These are phyloP conservation scores for Boletus insuetus DNA, from an alignment of 768 basidiomycete genomes.

Conservation along the genomic window DNA sequence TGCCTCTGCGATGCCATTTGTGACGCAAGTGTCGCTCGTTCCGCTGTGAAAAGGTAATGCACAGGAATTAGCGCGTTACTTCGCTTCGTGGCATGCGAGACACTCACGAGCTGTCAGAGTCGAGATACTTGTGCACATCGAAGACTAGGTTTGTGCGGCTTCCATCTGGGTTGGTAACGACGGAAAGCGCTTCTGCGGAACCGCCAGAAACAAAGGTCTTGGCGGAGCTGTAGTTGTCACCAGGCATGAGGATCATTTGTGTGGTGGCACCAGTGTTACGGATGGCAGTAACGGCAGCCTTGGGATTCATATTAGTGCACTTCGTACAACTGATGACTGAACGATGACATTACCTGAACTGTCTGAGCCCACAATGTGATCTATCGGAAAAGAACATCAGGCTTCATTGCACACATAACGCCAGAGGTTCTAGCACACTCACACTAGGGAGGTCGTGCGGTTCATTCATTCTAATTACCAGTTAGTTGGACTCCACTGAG, in stretches of 20 bases:
- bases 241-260: constrained; percentile 12
- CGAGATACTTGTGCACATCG: constrained; percentile 15
- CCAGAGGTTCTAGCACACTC: neutral
- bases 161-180: constrained; percentile 10
- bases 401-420: neutral
- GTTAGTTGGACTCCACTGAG: neutral
- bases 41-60: neutral
- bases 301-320: neutral
- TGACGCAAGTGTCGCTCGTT: neutral
- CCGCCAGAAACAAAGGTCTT: constrained; percentile 6
- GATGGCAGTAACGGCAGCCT: constrained; percentile 16
- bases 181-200: constrained; percentile 4
- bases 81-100: no score
- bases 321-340: neutral
- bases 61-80: neutral
- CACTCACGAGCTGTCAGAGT: constrained; percentile 11
- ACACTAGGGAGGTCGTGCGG: constrained; percentile 13
- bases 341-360: constrained; percentile 3
- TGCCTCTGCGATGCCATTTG: constrained; percentile 17
- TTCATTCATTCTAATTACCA: constrained; percentile 12
- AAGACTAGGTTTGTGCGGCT: constrained; percentile 6
- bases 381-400: neutral
- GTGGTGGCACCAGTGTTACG: constrained; percentile 8
- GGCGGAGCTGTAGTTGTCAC: constrained; percentile 7
- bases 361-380: constrained; percentile 8